Percentiles rank a stretch among this genome's conserved stretches.
phyloP scores from a whole-genome alignment of 176 grass and related monocot species.

The Juncus effusus region DNA sequence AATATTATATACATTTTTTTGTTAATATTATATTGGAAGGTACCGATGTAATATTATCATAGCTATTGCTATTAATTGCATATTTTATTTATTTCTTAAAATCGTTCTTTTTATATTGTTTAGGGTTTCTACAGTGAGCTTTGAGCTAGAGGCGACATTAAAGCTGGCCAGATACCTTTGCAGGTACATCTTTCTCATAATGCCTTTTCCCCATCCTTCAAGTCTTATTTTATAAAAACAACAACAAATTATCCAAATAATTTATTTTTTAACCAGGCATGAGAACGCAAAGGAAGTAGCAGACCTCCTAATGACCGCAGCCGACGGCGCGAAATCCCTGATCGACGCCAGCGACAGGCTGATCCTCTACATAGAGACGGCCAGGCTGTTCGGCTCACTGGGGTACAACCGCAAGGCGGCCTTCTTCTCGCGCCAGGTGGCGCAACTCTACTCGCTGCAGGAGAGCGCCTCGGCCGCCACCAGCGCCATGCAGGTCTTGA shows the following conservation, averaged over 20 bases:
- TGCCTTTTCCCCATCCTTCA: conserved; percentile 5
- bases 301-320: conserved; percentile 95
- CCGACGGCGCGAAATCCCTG: conserved; percentile 96
- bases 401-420: conserved; percentile 94
- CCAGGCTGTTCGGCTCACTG: conserved; percentile 88
- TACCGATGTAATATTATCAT: too few species aligned
- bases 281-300: conserved; percentile 88
- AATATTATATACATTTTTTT: too few species aligned
- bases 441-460: conserved; percentile 94
- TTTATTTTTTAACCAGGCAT: conserved; percentile 41
- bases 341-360: conserved; percentile 91
- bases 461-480: conserved; percentile 85
- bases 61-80: too few species aligned
- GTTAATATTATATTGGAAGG: too few species aligned
- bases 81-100: too few species aligned
- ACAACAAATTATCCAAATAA: background rate
- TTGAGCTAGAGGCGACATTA: conserved; percentile 97
- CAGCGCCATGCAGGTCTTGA: conserved; percentile 96
- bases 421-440: conserved; percentile 98
- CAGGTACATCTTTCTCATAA: conserved; percentile 39
- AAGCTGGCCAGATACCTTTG: conserved; percentile 96
- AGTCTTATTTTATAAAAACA: too few species aligned
- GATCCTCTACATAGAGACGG: conserved; percentile 93
- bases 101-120: too few species aligned
- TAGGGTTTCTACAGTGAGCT: conserved; percentile 99